phyloP scores from a whole-genome alignment of 1,284 basidiomycete species.

The Pterula multifida region DNA sequence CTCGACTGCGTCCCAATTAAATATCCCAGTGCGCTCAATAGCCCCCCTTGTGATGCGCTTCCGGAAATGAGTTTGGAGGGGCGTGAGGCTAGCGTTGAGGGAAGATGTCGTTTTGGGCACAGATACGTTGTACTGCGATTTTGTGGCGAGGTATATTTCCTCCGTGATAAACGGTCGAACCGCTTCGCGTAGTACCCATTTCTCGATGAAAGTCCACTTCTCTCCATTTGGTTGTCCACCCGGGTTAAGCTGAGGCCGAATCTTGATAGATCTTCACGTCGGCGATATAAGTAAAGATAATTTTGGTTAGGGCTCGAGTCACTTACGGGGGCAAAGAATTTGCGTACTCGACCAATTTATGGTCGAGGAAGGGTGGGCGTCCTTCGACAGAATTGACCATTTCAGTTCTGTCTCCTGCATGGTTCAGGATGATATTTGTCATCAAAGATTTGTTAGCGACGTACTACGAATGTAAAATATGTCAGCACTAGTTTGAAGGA shows the following conservation, averaged over 20 bases:
- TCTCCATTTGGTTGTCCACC: background rate
- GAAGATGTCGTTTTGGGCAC: background rate
- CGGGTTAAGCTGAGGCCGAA: constrained; percentile 6
- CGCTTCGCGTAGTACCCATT: constrained; percentile 13
- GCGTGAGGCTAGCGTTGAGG: constrained; percentile 7
- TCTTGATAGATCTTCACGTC: constrained; percentile 9
- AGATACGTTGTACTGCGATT: constrained; percentile 10
- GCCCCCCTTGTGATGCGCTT: constrained; percentile 7
- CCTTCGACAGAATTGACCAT: constrained; percentile 13
- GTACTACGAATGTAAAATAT: constrained; percentile 7
- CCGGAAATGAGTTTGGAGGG: constrained; percentile 6
- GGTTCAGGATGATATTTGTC: constrained; percentile 10
- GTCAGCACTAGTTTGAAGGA: background rate
- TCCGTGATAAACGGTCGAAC: constrained; percentile 12
- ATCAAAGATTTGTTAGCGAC: constrained; percentile 8
- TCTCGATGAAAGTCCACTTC: constrained; percentile 12
- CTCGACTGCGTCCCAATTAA: constrained; percentile 7
- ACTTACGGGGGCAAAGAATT: constrained; percentile 12
- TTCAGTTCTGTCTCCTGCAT: constrained; percentile 11
- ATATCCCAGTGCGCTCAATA: constrained; percentile 6
- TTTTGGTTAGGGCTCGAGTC: too few species aligned
- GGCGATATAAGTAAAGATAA: background rate
- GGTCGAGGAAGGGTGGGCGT: constrained; percentile 12
- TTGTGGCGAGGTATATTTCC: constrained; percentile 11
- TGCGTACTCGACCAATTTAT: constrained; percentile 12